phyloP scores from a whole-genome alignment of 2,329 filamentous ascomycete genomes.

The Fusarium oxysporum region DNA sequence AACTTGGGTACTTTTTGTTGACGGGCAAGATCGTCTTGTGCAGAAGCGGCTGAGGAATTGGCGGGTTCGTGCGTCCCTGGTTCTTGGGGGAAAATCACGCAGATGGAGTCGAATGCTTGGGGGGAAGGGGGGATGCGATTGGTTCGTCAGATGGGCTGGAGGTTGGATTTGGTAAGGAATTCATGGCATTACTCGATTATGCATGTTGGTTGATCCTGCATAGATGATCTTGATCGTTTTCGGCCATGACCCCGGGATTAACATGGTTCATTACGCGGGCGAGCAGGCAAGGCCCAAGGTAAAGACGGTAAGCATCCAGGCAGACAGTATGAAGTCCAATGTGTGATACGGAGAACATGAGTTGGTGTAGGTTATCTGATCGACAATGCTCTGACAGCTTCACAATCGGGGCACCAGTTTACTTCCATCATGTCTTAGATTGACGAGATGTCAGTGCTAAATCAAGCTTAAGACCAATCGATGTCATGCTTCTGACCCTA shows the following conservation, averaged over 20 bases:
- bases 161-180: background rate
- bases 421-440: background rate
- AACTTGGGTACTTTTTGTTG: conserved; percentile 11
- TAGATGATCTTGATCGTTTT: background rate
- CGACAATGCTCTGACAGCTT: background rate
- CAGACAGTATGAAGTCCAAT: background rate
- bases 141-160: background rate
- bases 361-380: background rate
- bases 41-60: background rate
- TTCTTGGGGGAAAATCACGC: conserved; percentile 1
- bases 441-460: background rate
- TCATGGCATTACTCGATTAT: background rate
- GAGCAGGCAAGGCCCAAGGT: background rate
- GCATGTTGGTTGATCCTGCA: conserved; percentile 1
- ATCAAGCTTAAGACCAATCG: background rate
- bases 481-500: background rate
- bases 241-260: background rate
- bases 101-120: background rate
- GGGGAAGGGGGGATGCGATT: background rate
- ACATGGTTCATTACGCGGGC: background rate
- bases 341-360: fast-evolving
- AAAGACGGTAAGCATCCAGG: background rate
- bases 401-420: background rate
- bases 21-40: background rate
- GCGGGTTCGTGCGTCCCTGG: background rate